Evolutionary conservation across 164 flowering plant species (phyloP).

Genomic region (Tinospora cordifolia): DNA sequence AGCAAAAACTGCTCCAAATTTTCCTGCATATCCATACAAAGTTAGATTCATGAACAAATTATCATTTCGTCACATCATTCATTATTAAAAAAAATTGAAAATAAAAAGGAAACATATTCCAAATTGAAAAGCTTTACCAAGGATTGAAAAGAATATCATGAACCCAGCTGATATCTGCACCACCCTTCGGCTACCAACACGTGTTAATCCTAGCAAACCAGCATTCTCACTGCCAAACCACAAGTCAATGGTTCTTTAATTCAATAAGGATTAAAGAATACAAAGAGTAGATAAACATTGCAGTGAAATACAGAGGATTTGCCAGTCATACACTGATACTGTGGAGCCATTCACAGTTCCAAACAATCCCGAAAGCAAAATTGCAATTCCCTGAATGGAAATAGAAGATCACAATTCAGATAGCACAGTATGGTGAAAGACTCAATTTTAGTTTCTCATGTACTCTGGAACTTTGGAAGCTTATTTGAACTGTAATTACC

Average conservation of each 20-base stretch:
- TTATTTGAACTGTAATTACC: constrained; percentile 32
- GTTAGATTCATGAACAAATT: background rate
- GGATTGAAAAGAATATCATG: constrained; percentile 75
- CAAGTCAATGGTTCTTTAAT: constrained; percentile 6
- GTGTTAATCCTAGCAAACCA: constrained; percentile 77
- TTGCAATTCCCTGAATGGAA: constrained; percentile 59
- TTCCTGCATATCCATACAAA: constrained; percentile 32
- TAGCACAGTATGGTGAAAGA: background rate
- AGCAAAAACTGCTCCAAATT: constrained; percentile 77
- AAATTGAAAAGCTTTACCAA: constrained; percentile 34
- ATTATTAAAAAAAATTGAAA: background rate
- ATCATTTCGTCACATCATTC: background rate
- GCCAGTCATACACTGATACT: constrained; percentile 68
- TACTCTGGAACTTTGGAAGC: background rate
- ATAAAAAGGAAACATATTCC: background rate
- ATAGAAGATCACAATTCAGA: background rate
- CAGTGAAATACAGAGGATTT: background rate
- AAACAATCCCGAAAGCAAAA: constrained; percentile 73
- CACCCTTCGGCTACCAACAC: constrained; percentile 85
- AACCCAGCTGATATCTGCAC: constrained; percentile 70
- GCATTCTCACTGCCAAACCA: constrained; percentile 64
- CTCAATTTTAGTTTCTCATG: background rate
- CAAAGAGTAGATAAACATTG: too few relatives aligned
- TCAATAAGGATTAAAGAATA: background rate
- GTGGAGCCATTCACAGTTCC: constrained; percentile 85